Evolutionary conservation across 2,329 filamentous ascomycete species (phyloP).

Genomic region (Aspergillus aculeatinus): DNA sequence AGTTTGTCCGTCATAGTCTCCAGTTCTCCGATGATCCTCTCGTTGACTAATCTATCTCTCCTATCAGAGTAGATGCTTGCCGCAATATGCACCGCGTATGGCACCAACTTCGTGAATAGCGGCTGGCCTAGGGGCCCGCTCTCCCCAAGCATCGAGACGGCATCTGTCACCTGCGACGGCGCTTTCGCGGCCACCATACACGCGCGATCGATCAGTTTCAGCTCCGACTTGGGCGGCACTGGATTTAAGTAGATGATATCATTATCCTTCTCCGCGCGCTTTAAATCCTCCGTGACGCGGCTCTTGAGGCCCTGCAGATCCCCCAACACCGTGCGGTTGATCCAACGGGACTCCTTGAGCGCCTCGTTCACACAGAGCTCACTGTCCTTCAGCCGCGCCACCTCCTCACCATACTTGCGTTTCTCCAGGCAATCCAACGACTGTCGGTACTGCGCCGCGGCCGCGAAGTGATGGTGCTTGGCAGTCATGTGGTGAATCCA

Average conservation of each 20-base stretch:
- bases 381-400: slow-evolving; percentile 80
- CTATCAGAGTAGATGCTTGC: slow-evolving; percentile 94
- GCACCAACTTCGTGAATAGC: slow-evolving; percentile 86
- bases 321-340: slow-evolving; percentile 76
- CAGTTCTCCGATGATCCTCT: slow-evolving; percentile 79
- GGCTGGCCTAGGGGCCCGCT: slow-evolving; percentile 77
- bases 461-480: slow-evolving; percentile 96
- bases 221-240: slow-evolving; percentile 83
- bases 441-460: slow-evolving; percentile 88
- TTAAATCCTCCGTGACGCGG: slow-evolving; percentile 80
- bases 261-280: slow-evolving; percentile 92
- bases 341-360: slow-evolving; percentile 76
- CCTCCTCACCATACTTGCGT: slow-evolving; percentile 90
- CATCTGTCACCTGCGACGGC: slow-evolving; percentile 78
- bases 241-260: slow-evolving; percentile 87
- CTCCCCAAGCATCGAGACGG: slow-evolving; percentile 76
- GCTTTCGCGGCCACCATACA: slow-evolving; percentile 81
- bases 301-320: slow-evolving; percentile 82
- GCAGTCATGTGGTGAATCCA: slow-evolving; percentile 99
- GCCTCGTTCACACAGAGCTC: slow-evolving; percentile 81
- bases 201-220: slow-evolving; percentile 80
- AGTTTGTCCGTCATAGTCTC: slow-evolving; percentile 78
- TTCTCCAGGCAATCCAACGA: slow-evolving; percentile 91
- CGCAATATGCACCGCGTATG: slow-evolving; percentile 92
- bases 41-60: slow-evolving; percentile 84